Conservation (phyloP, 805 yeast genomes). For the Lipomyces orientalis region DNA sequence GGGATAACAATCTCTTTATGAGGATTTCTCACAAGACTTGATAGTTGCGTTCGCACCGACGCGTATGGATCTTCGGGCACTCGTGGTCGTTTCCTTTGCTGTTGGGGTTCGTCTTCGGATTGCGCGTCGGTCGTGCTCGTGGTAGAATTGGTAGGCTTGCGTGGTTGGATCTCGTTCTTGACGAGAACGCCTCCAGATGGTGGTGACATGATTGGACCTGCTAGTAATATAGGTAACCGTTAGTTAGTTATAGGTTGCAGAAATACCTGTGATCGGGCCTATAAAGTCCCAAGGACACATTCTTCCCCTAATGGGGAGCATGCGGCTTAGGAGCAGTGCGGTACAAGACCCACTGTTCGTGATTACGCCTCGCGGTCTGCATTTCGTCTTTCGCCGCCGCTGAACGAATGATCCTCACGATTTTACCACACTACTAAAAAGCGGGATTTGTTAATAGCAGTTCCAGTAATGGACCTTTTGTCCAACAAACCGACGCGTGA, state of each 20-base stretch:
- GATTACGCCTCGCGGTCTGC: too few relatives aligned
- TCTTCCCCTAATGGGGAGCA: too few relatives aligned
- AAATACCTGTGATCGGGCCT: background rate
- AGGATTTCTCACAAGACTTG: constrained; percentile 22
- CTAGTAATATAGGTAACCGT: background rate
- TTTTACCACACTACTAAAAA: background rate
- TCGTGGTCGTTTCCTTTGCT: constrained; percentile 11
- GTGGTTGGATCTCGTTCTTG: constrained; percentile 21
- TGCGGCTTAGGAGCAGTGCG: background rate
- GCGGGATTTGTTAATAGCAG: background rate
- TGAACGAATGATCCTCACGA: too few relatives aligned
- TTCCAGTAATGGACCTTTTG: constrained; percentile 29
- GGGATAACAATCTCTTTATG: constrained; percentile 24
- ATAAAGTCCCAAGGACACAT: too few relatives aligned
- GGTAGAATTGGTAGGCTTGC: background rate
- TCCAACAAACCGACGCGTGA: constrained; percentile 24
- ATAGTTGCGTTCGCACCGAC: constrained; percentile 20
- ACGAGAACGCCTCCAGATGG: constrained; percentile 22
- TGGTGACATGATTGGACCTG: constrained; percentile 16
- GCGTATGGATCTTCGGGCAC: constrained; percentile 23
- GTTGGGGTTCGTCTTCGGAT: background rate
- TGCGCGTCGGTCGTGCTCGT: background rate
- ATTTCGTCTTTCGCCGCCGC: too few relatives aligned
- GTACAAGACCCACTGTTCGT: background rate
- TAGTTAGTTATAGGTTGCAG: background rate